phyloP scores from a whole-genome alignment of 2,329 filamentous ascomycete genomes.

The Teratosphaeria epicoccoides region DNA sequence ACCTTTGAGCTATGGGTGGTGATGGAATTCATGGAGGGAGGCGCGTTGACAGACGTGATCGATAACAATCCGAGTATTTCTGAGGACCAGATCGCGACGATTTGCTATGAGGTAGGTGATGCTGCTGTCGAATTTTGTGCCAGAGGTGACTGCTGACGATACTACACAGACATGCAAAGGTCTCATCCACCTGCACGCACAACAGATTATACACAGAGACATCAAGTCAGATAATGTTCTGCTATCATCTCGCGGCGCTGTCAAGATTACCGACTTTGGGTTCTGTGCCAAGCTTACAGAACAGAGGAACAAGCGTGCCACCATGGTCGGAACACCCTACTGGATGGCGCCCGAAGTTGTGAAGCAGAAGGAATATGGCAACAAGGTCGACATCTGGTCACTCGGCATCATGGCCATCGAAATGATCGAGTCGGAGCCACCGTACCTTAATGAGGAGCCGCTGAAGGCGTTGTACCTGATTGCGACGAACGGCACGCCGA shows the following conservation, averaged over 20 bases:
- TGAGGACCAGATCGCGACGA: slow-evolving; percentile 95
- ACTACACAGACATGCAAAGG: slow-evolving; percentile 77
- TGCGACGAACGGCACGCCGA: slow-evolving; percentile 91
- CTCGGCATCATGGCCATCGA: slow-evolving; percentile 99
- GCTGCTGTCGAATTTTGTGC: not conserved
- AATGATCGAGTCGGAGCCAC: slow-evolving; percentile 98
- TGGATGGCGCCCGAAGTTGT: slow-evolving; percentile 99
- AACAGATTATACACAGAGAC: slow-evolving; percentile 97
- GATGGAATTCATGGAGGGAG: slow-evolving; percentile 99
- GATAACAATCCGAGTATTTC: slow-evolving; percentile 92
- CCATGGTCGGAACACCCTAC: slow-evolving; percentile 98
- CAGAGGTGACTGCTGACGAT: not conserved
- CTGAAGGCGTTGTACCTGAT: slow-evolving; percentile 96
- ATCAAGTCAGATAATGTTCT: slow-evolving; percentile 99
- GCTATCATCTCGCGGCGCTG: slow-evolving; percentile 83
- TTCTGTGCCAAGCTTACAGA: slow-evolving; percentile 99
- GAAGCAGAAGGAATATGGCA: slow-evolving; percentile 97
- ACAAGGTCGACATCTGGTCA: slow-evolving; percentile 98
- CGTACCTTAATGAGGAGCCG: slow-evolving; percentile 95
- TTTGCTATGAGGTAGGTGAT: slow-evolving; percentile 75
- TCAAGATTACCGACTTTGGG: slow-evolving; percentile 94
- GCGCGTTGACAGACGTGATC: slow-evolving; percentile 94
- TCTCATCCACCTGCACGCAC: slow-evolving; percentile 82
- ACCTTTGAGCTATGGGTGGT: slow-evolving; percentile 97
- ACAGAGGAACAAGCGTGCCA: slow-evolving; percentile 90